phyloP scores from a whole-genome alignment of 805 yeast genomes.

The Nakazawaea holstii region DNA sequence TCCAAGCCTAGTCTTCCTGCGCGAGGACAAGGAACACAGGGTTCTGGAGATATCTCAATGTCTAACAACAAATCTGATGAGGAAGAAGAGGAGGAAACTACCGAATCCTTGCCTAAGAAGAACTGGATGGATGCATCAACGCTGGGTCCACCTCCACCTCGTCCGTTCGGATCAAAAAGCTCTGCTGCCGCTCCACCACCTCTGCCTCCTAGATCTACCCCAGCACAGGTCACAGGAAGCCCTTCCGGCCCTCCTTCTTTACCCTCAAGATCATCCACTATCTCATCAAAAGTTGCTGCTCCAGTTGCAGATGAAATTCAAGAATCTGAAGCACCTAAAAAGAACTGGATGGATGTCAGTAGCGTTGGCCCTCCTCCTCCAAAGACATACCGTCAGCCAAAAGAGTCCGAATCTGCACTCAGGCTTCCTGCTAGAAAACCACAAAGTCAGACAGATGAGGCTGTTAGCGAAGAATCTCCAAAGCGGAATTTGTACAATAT shows the following conservation, averaged over 20 bases:
- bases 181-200: neutral
- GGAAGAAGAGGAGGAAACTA: neutral
- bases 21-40: neutral
- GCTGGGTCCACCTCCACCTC: constrained; percentile 8
- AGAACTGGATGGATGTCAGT: constrained; percentile 25
- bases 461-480: neutral
- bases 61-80: neutral
- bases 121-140: constrained; percentile 6
- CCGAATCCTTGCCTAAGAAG: neutral
- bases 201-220: neutral
- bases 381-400: constrained; percentile 22
- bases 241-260: neutral
- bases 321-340: neutral
- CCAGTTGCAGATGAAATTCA: neutral
- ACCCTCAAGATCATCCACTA: neutral
- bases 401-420: constrained; percentile 13
- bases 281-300: neutral
- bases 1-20: neutral
- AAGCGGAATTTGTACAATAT: constrained; percentile 25
- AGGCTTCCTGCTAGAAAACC: neutral
- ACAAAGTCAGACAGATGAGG: constrained; percentile 13
- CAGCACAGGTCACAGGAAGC: neutral
- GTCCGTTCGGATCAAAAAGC: neutral
- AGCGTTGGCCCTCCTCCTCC: constrained; percentile 46
- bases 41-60: no score